Conservation (phyloP, 805 yeast genomes). For the Suhomyces pyralidae region DNA sequence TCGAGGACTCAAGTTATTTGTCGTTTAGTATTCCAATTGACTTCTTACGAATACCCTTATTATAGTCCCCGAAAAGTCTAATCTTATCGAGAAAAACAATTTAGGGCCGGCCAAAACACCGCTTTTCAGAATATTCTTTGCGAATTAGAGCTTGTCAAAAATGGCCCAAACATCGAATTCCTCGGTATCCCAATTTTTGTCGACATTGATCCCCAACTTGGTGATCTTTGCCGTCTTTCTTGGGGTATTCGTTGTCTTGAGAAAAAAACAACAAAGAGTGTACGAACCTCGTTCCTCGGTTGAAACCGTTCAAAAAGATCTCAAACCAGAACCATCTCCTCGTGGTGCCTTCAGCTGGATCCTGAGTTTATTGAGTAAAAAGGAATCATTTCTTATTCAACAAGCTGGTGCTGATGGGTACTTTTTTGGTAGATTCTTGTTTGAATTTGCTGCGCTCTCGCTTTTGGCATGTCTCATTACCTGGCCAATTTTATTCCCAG, state of each 20-base stretch:
- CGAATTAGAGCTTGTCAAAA: not conserved
- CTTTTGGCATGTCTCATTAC: slow-evolving; percentile 51
- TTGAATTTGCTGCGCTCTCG: slow-evolving; percentile 52
- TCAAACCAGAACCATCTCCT: slow-evolving; percentile 43
- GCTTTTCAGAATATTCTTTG: not conserved
- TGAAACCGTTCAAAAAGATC: slow-evolving; percentile 44
- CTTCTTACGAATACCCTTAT: not conserved
- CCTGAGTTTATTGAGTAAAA: slow-evolving; percentile 45
- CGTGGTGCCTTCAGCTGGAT: slow-evolving; percentile 56
- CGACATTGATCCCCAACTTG: slow-evolving; percentile 45
- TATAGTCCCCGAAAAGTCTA: not conserved
- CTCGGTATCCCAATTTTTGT: slow-evolving; percentile 51
- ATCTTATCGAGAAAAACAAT: not conserved
- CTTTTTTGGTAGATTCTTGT: slow-evolving; percentile 64
- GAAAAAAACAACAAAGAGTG: slow-evolving; percentile 45
- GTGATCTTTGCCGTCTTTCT: slow-evolving; percentile 42
- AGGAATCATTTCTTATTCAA: slow-evolving; percentile 63
- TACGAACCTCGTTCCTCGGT: slow-evolving; percentile 52
- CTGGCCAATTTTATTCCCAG: slow-evolving; percentile 71
- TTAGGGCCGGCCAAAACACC: not conserved
- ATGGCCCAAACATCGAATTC: slow-evolving; percentile 10
- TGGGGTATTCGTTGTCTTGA: slow-evolving; percentile 36
- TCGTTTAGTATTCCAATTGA: not conserved
- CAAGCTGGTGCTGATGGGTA: slow-evolving; percentile 75
- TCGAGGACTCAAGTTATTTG: not conserved